A percentile compares a stretch with the other conserved stretches of the same genome.
These are phyloP conservation scores for Rhodosporidiobolus odoratus DNA, from an alignment of 768 basidiomycete genomes.

Conservation along the genomic window DNA sequence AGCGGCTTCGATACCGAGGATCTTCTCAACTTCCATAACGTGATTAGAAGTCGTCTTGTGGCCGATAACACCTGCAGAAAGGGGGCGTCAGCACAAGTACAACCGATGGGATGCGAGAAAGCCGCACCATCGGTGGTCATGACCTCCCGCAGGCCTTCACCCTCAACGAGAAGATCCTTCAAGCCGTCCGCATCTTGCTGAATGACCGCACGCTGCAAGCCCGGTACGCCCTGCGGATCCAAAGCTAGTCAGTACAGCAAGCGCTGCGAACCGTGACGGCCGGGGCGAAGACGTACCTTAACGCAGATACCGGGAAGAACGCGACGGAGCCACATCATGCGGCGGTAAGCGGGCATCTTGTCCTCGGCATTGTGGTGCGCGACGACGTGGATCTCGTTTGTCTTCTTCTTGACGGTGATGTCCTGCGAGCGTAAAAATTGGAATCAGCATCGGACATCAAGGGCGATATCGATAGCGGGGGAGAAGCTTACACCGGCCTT, in stretches of 20 bases:
- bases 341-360: conserved; percentile 45
- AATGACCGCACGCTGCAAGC: conserved; percentile 87
- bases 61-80: conserved; percentile 71
- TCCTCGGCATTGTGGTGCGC: conserved; percentile 46
- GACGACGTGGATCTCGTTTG: conserved; percentile 49
- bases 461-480: not conserved
- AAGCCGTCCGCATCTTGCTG: conserved; percentile 88
- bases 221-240: conserved; percentile 64
- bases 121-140: conserved; percentile 87
- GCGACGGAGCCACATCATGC: conserved; percentile 76
- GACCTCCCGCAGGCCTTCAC: conserved; percentile 90
- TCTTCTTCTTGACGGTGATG: conserved; percentile 45
- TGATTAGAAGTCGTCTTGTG: conserved; percentile 91
- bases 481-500: conserved; percentile 63
- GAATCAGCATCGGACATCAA: not conserved
- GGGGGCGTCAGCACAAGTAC: not conserved
- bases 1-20: conserved; percentile 97
- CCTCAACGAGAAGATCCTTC: conserved; percentile 90
- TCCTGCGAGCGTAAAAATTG: conserved; percentile 29
- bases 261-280: not conserved
- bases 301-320: conserved; percentile 79
- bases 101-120: not conserved
- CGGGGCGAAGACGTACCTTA: conserved; percentile 55
- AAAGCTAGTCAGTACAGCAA: conserved; percentile 1
- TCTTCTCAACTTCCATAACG: conserved; percentile 89